phyloP scores from a whole-genome alignment of 768 basidiomycete genomes.

The Russula abietina region DNA sequence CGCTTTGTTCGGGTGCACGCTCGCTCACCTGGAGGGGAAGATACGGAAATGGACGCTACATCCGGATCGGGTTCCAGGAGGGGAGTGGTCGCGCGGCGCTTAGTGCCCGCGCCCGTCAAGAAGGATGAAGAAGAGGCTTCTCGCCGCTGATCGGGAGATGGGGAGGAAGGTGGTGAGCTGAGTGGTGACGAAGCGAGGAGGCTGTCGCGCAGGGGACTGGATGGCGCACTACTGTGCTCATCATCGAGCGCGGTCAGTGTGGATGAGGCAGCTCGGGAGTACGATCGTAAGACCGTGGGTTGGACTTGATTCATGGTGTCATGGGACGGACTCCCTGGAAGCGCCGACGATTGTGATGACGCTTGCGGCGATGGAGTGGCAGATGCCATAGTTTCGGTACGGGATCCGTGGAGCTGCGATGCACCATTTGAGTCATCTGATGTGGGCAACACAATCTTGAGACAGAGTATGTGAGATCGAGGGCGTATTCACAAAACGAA shows the following conservation, averaged over 20 bases:
- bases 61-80: background rate
- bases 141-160: conserved; percentile 6
- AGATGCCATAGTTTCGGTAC: background rate
- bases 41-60: background rate
- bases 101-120: background rate
- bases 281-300: background rate
- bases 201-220: background rate
- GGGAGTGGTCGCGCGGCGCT: background rate
- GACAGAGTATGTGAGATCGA: background rate
- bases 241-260: background rate
- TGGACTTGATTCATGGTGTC: background rate
- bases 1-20: background rate
- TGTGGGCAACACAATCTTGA: background rate
- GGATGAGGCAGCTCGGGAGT: conserved; percentile 15
- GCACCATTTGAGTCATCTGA: background rate
- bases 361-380: background rate
- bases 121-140: background rate
- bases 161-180: conserved; percentile 18
- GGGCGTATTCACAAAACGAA: background rate
- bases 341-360: background rate
- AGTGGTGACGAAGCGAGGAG: conserved; percentile 18
- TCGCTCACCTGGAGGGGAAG: background rate
- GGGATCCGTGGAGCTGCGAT: background rate
- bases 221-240: background rate
- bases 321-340: background rate